Evolutionary conservation across 179 eudicot genomes (phyloP), one percentile per base, ranked within the genome.

Genomic region (Spergularia azorica): DNA sequence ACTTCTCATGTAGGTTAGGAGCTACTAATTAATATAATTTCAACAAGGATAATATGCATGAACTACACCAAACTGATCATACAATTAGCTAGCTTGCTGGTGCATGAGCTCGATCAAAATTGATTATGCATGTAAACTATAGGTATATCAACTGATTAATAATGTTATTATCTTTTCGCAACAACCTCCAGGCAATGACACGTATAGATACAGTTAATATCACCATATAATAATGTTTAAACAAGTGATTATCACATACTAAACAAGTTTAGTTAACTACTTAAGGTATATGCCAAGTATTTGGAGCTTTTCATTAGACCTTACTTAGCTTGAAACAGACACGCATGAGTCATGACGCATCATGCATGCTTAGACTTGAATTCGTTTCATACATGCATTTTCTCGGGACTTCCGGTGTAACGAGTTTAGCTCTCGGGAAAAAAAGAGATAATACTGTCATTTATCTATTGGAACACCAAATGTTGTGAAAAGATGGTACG

Each of bases 101-200:
- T 26, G 32, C 32, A 26, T 26, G 32, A 26, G 32, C 32, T 26
- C 32, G n/a, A n/a, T n/a, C n/a, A 26, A 26, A 26, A 26, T 26
- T 26, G 32, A 26, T 26, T 26, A 26, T 26, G 32, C 32, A 26
- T 2, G 32, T 26, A 26, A 26, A 26, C 32, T 26, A 26, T 26
- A 26, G 32, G 32, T 26, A 26, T 26, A 26, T 26, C 32, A 26
- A 26, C 32, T 26, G 32, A 26, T 26, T 26, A 26, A 26, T 26
- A 26, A 26, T 26, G 32, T 26, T 26, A 26, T 26, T 26, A 26
- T 26, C 32, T 26, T 26, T 43, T 13, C 14, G 32, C 74, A 81
- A 77, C 80, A 14, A 77, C 75, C 60, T 38, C 75, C 80, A 81
- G 80, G 52, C 62, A 74, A 72, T 56, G 77, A 81, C 79, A 71